Conservation (phyloP, 2,329 filamentous ascomycete species). For the Colletotrichum spaethianum region DNA sequence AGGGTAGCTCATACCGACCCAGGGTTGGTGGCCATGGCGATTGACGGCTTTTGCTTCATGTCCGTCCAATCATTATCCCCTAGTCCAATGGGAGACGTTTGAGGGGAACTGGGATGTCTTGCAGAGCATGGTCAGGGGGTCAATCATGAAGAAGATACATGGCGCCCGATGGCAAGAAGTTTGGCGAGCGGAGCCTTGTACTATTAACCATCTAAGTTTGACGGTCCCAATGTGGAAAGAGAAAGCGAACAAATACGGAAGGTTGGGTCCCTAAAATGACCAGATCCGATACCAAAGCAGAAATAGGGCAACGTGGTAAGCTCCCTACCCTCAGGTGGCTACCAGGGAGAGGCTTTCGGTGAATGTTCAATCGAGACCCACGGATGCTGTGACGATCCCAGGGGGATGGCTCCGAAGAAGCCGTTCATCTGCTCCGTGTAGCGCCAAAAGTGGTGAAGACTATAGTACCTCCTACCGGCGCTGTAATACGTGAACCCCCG, state of each 20-base stretch:
- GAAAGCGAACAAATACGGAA: conserved; percentile 58
- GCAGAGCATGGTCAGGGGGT: conserved; percentile 35
- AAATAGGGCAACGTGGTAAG: conserved; percentile 44
- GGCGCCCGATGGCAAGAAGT: conserved; percentile 25
- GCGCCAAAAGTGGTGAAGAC: neutral
- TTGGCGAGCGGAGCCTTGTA: conserved; percentile 6
- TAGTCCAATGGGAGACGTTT: neutral
- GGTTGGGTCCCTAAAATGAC: conserved; percentile 40
- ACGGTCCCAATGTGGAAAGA: conserved; percentile 53
- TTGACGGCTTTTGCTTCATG: conserved; percentile 7
- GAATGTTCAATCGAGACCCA: conserved; percentile 31
- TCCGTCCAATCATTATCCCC: conserved; percentile 12
- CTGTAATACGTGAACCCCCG: neutral
- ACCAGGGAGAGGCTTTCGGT: conserved; percentile 28
- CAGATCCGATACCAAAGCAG: conserved; percentile 46
- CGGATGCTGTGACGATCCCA: conserved; percentile 39
- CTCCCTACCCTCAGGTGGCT: conserved; percentile 8
- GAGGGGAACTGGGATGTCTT: conserved; percentile 7
- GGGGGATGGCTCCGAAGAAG: conserved; percentile 35
- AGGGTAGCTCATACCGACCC: conserved; percentile 8
- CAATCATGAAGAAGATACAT: conserved; percentile 24
- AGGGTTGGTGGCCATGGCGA: conserved; percentile 17
- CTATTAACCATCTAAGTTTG: conserved; percentile 30
- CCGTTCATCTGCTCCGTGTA: conserved; percentile 21
- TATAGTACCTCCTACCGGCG: neutral